These are phyloP conservation scores for Candida lessepsii DNA, from an alignment of 805 yeast species.

Conservation along the genomic window DNA sequence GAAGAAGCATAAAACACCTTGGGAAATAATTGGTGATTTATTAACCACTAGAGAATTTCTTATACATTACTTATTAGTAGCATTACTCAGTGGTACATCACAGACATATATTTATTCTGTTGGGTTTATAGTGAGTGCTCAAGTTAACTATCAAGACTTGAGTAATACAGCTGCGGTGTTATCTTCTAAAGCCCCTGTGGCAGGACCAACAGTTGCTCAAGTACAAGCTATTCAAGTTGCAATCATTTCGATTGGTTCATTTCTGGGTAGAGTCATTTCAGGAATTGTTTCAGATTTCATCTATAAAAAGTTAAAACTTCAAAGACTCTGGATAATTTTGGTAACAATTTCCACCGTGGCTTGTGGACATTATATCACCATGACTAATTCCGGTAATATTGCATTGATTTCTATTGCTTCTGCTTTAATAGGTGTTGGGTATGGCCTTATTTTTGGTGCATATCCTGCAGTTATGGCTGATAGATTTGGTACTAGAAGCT, in stretches of 20 bases:
- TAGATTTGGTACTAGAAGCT: constrained; percentile 61
- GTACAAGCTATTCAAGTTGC: constrained; percentile 74
- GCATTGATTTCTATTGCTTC: constrained; percentile 49
- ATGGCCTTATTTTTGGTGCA: constrained; percentile 70
- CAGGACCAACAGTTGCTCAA: constrained; percentile 27
- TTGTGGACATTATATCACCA: constrained; percentile 36
- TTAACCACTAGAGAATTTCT: constrained; percentile 38
- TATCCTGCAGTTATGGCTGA: constrained; percentile 78
- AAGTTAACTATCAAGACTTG: constrained; percentile 24
- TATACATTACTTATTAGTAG: constrained; percentile 53
- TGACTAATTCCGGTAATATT: constrained; percentile 25
- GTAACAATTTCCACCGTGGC: constrained; percentile 38
- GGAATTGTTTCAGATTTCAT: constrained; percentile 67
- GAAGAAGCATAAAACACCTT: constrained; percentile 14
- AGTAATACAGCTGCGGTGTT: too few relatives aligned
- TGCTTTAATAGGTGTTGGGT: constrained; percentile 57
- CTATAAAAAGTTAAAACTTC: constrained; percentile 49
- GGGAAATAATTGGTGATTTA: constrained; percentile 20
- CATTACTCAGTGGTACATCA: constrained; percentile 60
- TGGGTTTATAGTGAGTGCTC: constrained; percentile 64
- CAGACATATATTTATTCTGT: constrained; percentile 72
- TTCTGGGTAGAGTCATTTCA: constrained; percentile 59
- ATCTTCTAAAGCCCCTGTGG: not conserved
- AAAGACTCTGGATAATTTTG: constrained; percentile 64
- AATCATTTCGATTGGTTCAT: constrained; percentile 60